Evolutionary conservation across 1,284 basidiomycete species (phyloP).

Genomic region (Cystobasidium pallidum): DNA sequence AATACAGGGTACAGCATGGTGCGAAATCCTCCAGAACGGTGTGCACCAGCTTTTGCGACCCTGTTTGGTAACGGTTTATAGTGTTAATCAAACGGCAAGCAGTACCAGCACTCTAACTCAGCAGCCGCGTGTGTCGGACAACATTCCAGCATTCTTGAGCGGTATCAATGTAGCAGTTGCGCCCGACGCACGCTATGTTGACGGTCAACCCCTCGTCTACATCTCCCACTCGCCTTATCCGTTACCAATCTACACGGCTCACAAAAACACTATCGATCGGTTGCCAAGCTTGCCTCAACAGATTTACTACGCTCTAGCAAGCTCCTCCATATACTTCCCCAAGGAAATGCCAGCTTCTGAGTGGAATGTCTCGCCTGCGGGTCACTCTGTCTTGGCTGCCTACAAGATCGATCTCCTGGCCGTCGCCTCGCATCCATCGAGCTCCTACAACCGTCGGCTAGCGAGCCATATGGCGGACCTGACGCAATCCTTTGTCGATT

Average conservation of each 20-base stretch:
- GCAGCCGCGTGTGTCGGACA: neutral
- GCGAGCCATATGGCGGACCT: conserved; percentile 46
- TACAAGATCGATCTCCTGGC: conserved; percentile 48
- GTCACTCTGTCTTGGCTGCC: neutral
- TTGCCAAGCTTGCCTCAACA: neutral
- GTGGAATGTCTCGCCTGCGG: neutral
- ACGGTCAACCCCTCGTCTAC: neutral
- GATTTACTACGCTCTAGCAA: conserved; percentile 40
- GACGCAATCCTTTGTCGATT: conserved; percentile 47
- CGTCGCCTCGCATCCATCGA: conserved; percentile 43
- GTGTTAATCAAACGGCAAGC: conserved; percentile 33
- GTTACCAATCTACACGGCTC: neutral
- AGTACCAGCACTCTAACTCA: neutral
- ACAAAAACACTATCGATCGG: neutral
- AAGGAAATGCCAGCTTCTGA: neutral
- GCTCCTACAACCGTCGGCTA: conserved; percentile 45
- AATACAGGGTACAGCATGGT: conserved; percentile 79
- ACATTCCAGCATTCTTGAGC: neutral
- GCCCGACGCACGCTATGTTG: neutral
- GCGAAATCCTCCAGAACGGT: conserved; percentile 58
- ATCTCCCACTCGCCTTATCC: conserved; percentile 23
- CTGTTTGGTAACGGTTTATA: conserved; percentile 47
- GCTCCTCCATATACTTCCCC: conserved; percentile 26
- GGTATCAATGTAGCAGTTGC: neutral
- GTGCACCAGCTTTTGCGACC: conserved; percentile 33